Evolutionary conservation across 176 grass and related monocot species (phyloP).

Genomic region (Poa pratensis): DNA sequence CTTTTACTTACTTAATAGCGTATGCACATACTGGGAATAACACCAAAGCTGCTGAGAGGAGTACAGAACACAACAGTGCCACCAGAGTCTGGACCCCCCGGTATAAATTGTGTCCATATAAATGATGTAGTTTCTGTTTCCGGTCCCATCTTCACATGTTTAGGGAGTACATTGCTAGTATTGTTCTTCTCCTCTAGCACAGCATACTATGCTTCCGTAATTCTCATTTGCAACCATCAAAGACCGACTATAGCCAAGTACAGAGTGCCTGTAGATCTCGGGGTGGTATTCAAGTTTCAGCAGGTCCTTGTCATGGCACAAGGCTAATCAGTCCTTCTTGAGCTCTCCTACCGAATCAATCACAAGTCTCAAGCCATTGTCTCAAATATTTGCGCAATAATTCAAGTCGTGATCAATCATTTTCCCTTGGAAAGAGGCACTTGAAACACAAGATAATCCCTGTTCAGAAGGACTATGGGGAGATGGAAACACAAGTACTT

Average conservation of each 20-base stretch:
- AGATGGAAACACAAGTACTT: background rate
- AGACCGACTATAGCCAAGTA: conserved; percentile 45
- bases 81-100: conserved; percentile 10
- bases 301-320: conserved; percentile 15
- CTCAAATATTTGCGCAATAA: background rate
- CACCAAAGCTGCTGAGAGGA: background rate
- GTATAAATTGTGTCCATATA: conserved; percentile 25
- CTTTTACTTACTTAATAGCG: too few relatives aligned
- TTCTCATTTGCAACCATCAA: conserved; percentile 39
- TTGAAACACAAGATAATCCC: background rate
- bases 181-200: background rate
- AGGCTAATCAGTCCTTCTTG: background rate
- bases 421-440: background rate
- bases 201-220: conserved; percentile 6
- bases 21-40: too few relatives aligned
- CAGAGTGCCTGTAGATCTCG: conserved; percentile 25
- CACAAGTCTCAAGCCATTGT: background rate
- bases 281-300: conserved; percentile 24
- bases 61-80: conserved; percentile 25
- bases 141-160: conserved; percentile 18
- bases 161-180: background rate
- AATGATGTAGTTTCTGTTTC: conserved; percentile 48
- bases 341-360: background rate
- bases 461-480: background rate
- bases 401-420: background rate